Base-by-base conservation (phyloP, 1,139 yeast genomes). In the Taphrina wiesneri region DNA sequence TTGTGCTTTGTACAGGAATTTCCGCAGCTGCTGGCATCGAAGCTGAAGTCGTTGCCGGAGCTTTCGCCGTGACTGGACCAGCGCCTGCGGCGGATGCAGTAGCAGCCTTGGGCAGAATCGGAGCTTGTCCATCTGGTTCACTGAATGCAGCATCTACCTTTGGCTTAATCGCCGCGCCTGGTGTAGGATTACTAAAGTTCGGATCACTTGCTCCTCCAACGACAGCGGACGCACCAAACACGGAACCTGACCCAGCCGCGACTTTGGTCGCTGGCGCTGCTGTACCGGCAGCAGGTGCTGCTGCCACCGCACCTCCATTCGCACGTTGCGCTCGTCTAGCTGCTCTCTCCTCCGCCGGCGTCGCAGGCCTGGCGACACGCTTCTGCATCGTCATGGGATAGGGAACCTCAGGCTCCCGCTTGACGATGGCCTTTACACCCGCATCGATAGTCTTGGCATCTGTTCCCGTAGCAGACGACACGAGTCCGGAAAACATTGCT, bases 81-180 rank as follows among this genome's bases (percentile, higher is more conserved):
- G 53, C 53, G 3, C 1, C 53, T 1, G 53, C 21, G 9, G 54
- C 36, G 13, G 28, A 2, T 5, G 36, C 54, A 28, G 36, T 28
- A 11, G 36, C 36, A 17, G 54, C 26, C 54, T 52, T 52, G 19
- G 56, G 56, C 25, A 34, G 30, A 28, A 52, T 52, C 45, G 45
- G 45, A 6, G 56, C 56, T 19, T 30, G 28, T 1, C 56, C 56
- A 3, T 52, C 56, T 11, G 56, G 56, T 17, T 52, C 56, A 19
- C 36, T 25, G 45, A 52, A 52, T 1, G 25, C 17, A 13, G 28
- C 41, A 34, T 52, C 45, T 2, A 34, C 56, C 21, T 52, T 52
- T 2, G 56, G 56, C 19, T 19, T 52, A 11, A 52, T 28, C n/a
- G 56, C 28, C 5, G 56, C 45, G 21, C 56, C 56, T 32, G 56